phyloP scores from a whole-genome alignment of 2,329 filamentous ascomycete species.

The Rasamsonia emersonii region DNA sequence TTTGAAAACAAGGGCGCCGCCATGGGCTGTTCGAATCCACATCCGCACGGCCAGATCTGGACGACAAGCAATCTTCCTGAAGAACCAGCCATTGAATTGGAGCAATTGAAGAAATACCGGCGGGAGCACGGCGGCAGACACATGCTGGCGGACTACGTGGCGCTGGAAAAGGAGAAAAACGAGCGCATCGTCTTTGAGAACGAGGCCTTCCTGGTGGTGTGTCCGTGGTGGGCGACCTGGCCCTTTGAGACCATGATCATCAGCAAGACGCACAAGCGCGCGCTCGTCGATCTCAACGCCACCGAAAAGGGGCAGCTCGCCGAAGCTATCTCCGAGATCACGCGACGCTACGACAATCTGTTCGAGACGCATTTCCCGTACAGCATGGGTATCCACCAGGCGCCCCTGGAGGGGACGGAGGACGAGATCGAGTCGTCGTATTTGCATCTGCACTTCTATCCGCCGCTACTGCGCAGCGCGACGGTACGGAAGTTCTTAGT shows the following conservation, averaged over 20 bases:
- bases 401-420: slow-evolving; percentile 69
- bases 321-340: slow-evolving; percentile 78
- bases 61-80: slow-evolving; percentile 85
- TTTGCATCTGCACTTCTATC: slow-evolving; percentile 97
- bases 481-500: slow-evolving; percentile 95
- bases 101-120: slow-evolving; percentile 70
- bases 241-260: slow-evolving; percentile 92
- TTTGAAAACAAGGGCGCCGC: slow-evolving; percentile 98
- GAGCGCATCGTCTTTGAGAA: slow-evolving; percentile 89
- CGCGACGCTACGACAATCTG: slow-evolving; percentile 87
- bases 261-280: slow-evolving; percentile 72
- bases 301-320: slow-evolving; percentile 67
- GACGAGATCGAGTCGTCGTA: slow-evolving; percentile 84
- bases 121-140: slow-evolving; percentile 63
- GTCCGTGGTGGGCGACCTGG: slow-evolving; percentile 97
- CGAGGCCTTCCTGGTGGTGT: slow-evolving; percentile 71
- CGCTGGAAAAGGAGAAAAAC: slow-evolving; percentile 69
- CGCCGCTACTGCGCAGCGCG: slow-evolving; percentile 81
- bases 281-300: slow-evolving; percentile 69
- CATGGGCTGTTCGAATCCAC: slow-evolving; percentile 98
- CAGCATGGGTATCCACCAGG: slow-evolving; percentile 94
- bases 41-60: slow-evolving; percentile 96
- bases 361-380: slow-evolving; percentile 97
- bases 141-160: slow-evolving; percentile 77
- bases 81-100: slow-evolving; percentile 72